A percentile compares a stretch with the other conserved stretches of the same genome.
phyloP scores from a whole-genome alignment of 257 asterid genomes.

The Pogostemon cablin region DNA sequence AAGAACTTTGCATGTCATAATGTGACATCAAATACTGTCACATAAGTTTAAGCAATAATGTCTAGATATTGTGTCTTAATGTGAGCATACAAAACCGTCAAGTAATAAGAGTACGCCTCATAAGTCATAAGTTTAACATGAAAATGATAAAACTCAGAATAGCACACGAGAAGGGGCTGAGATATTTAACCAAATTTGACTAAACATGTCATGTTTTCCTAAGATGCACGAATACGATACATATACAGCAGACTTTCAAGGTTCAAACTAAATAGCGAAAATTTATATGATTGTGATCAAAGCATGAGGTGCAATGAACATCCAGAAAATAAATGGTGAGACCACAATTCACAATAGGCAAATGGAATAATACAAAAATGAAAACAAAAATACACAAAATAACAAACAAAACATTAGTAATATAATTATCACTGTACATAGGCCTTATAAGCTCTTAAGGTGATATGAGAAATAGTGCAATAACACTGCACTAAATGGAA shows the following conservation, averaged over 20 bases:
- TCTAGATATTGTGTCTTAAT: no score
- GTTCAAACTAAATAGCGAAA: conserved; percentile 4
- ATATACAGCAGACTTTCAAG: conserved; percentile 12
- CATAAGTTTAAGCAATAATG: background rate
- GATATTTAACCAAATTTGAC: conserved; percentile 6
- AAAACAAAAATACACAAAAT: background rate
- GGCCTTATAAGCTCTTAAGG: background rate
- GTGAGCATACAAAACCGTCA: no score
- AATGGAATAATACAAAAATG: conserved; percentile 10
- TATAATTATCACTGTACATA: conserved; percentile 1
- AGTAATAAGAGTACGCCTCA: no score
- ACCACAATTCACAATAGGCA: background rate
- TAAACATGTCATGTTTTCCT: conserved; percentile 12
- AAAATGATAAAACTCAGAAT: conserved; percentile 5
- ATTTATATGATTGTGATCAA: background rate
- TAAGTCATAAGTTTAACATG: conserved; percentile 18
- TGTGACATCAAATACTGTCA: background rate
- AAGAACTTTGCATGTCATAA: conserved; percentile 14
- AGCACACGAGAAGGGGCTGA: background rate
- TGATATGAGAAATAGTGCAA: background rate
- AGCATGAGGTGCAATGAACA: conserved; percentile 17
- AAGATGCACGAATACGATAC: conserved; percentile 6
- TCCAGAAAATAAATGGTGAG: background rate
- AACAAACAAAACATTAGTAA: background rate
- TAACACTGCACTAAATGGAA: background rate